Percentiles rank a stretch among this genome's conserved stretches.
phyloP scores from a whole-genome alignment of 2,329 filamentous ascomycete genomes.

The Teratosphaeria pseudoeucalypti region DNA sequence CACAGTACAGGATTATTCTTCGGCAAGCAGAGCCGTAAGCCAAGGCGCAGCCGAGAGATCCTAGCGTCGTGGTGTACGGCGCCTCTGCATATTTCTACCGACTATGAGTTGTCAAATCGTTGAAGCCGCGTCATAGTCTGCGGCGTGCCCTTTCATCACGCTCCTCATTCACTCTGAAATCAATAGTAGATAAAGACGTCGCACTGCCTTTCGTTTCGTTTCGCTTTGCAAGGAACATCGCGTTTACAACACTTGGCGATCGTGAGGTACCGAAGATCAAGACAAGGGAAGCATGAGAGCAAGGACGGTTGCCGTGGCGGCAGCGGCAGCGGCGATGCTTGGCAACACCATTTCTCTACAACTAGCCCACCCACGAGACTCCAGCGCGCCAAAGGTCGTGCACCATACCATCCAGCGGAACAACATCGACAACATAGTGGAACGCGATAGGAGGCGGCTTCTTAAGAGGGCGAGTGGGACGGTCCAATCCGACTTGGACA shows the following conservation, averaged over 20 bases:
- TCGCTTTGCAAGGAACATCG: not conserved
- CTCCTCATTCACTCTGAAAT: not conserved
- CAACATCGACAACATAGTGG: constrained; percentile 34
- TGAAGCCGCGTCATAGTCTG: not conserved
- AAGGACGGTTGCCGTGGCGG: constrained; percentile 17
- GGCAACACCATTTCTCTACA: constrained; percentile 17
- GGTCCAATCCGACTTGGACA: constrained; percentile 41
- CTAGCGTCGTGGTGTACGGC: not conserved
- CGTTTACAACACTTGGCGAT: not conserved
- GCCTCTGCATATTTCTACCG: not conserved
- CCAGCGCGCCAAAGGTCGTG: constrained; percentile 34
- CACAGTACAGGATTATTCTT: not conserved
- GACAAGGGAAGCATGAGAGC: constrained; percentile 11
- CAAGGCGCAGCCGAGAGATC: too few relatives aligned
- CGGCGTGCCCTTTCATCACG: not conserved
- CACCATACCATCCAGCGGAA: constrained; percentile 42
- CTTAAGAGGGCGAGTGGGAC: constrained; percentile 29
- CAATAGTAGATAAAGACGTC: too few relatives aligned
- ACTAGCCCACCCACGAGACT: constrained; percentile 18
- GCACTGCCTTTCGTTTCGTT: not conserved
- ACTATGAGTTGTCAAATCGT: not conserved
- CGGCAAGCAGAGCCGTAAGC: not conserved
- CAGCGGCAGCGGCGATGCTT: constrained; percentile 13
- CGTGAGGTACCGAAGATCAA: not conserved
- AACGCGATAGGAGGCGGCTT: constrained; percentile 37